Base-by-base conservation (phyloP, 176 grass and related monocot species). In the Triticum urartu region DNA sequence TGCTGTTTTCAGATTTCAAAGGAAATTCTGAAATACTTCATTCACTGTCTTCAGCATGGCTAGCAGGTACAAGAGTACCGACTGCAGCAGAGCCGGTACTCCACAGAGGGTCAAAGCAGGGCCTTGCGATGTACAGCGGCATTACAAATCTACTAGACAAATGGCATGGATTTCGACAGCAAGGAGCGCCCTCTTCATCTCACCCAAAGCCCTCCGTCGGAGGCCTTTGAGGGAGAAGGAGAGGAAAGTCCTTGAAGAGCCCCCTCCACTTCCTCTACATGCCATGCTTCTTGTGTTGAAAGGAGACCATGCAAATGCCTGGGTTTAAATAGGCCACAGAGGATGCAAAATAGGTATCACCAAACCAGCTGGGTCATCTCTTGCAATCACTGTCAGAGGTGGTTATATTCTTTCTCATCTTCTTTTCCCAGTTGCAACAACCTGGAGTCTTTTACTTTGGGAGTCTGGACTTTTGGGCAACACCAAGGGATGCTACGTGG, bases 151-250 rank as follows among this genome's bases (percentile, higher is more conserved):
- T 32, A 67, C 26, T 13, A 13, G 28, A 32, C 28, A 67, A 32
- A 15, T n/a, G 14, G 39, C 3, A 0, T 1, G 48, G 38, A 45
- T 52, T 5, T 26, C 45, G 11, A 87, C 75, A 61, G 18, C 69
- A 78, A 78, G 84, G 68, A 42, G 13, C 40, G 42, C 79, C 67
- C 85, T 62, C 67, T 87, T 40, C 66, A 4, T 74, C 83, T 83
- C 13, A 15, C 62, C 52, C 83, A 89, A 86, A 86, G 79, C 75
- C 59, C 87, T 89, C 74, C 86, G 1, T 3, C 28, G 83, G 87
- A 92, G 83, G 28, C 79, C 87, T 92, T 89, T 89, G 90, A 92
- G 87, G 87, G 83, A 92, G 90, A 88, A 79, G 74, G n/a, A 79
- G 73, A 79, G 73, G 21, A 79, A 50, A 54, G 24, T 48, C 72